A percentile compares a stretch with the other conserved stretches of the same genome.
Conservation (phyloP, 176 grass and related monocot species). For the Hsuehochloa calcarea region DNA sequence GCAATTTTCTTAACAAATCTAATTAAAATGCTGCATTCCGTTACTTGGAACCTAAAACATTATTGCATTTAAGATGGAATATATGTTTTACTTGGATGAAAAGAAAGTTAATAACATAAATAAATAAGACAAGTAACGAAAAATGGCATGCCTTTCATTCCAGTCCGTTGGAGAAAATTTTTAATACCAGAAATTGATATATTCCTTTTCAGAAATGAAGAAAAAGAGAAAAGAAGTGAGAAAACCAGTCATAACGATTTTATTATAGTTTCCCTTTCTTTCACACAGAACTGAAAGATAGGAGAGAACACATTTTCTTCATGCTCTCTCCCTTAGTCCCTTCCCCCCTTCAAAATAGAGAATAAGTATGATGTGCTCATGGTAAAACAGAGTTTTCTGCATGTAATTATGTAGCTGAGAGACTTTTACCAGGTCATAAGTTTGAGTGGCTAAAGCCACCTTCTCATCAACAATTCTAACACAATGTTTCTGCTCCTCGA, state of each 20-base stretch:
- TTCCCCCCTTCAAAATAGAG: background rate
- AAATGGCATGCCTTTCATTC: slow-evolving; percentile 17
- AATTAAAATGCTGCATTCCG: background rate
- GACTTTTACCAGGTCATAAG: slow-evolving; percentile 89
- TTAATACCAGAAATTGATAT: background rate
- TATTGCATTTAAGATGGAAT: background rate
- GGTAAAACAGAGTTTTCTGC: background rate
- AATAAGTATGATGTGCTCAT: slow-evolving; percentile 4
- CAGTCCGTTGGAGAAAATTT: background rate
- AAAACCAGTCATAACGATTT: background rate
- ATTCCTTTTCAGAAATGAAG: background rate
- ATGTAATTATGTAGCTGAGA: slow-evolving; percentile 11
- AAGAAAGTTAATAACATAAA: background rate
- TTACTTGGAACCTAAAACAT: slow-evolving; percentile 20
- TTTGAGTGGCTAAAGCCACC: slow-evolving; percentile 92
- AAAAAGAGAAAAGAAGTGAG: background rate
- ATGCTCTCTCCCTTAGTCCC: background rate
- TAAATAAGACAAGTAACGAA: background rate
- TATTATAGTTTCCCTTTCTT: background rate
- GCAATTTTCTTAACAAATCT: slow-evolving; percentile 22
- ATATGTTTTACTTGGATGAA: background rate
- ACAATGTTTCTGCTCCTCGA: slow-evolving; percentile 90
- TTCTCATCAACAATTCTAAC: slow-evolving; percentile 99
- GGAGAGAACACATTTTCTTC: background rate
- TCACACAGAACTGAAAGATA: background rate